Conservation (phyloP, 2,329 filamentous ascomycete genomes). For the Diaporthe sp. region DNA sequence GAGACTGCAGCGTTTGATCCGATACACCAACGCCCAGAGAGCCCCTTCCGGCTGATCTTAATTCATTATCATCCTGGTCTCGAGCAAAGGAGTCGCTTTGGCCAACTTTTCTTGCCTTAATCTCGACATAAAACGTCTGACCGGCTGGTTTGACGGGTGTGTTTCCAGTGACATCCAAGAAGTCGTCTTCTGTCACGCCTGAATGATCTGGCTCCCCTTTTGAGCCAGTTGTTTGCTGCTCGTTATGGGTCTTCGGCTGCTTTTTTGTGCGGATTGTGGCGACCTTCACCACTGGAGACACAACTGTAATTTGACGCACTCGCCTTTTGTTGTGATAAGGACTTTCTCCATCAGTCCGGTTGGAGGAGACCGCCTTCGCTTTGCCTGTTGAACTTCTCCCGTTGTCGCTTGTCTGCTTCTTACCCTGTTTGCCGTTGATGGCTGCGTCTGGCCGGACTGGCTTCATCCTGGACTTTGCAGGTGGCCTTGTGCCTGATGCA, state of each 20-base stretch:
- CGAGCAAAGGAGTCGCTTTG: neutral
- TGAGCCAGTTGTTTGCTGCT: neutral
- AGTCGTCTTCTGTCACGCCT: slow-evolving; percentile 20
- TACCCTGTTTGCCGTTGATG: neutral
- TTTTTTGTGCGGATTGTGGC: neutral
- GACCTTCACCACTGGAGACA: neutral
- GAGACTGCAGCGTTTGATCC: neutral
- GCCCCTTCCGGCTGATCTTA: neutral
- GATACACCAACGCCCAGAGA: neutral
- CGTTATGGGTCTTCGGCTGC: neutral
- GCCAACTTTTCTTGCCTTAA: slow-evolving; percentile 13
- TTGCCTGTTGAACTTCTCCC: neutral
- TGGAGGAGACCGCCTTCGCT: neutral
- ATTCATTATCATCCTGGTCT: neutral
- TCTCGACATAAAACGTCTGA: slow-evolving; percentile 37
- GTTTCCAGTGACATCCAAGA: slow-evolving; percentile 31
- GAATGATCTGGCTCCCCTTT: neutral
- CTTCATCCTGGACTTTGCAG: neutral
- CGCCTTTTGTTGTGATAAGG: neutral
- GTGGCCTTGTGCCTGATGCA: neutral
- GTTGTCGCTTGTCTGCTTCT: neutral
- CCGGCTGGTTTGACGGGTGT: neutral
- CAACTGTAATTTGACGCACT: neutral
- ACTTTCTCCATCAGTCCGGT: too few species aligned
- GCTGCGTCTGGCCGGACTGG: neutral